Conservation (phyloP, 441 rosid genomes). For the Euphorbia celastroides region DNA sequence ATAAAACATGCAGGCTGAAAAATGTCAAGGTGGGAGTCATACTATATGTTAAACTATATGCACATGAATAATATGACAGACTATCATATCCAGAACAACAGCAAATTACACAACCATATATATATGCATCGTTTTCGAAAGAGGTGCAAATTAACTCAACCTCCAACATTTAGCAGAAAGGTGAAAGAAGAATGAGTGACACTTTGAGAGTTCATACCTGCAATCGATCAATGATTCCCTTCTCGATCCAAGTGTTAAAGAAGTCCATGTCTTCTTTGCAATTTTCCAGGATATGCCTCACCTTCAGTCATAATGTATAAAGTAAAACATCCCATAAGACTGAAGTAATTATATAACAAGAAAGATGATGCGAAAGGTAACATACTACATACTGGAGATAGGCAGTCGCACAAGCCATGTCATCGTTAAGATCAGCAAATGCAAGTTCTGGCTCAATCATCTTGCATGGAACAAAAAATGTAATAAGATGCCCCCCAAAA, state of each 20-base stretch:
- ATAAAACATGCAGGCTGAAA: constrained; percentile 19
- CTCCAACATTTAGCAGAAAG: constrained; percentile 5
- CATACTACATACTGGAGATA: constrained; percentile 99
- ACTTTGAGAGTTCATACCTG: constrained; percentile 52
- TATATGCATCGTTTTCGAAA: no score
- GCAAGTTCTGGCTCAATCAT: constrained; percentile 99
- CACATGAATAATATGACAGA: not conserved
- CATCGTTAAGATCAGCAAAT: constrained; percentile 89
- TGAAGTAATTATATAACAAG: constrained; percentile 23
- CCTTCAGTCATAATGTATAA: constrained; percentile 39
- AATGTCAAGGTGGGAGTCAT: constrained; percentile 16
- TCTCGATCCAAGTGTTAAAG: constrained; percentile 94
- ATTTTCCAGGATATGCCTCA: constrained; percentile 71
- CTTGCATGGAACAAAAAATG: constrained; percentile 29
- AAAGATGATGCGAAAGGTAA: constrained; percentile 47
- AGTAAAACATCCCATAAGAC: not conserved
- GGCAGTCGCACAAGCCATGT: constrained; percentile 98
- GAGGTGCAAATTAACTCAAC: not conserved
- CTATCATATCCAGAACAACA: not conserved
- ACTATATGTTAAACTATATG: not conserved
- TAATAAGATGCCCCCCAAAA: constrained; percentile 9
- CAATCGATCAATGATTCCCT: constrained; percentile 84
- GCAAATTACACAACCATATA: constrained; percentile 4
- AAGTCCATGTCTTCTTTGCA: constrained; percentile 99
- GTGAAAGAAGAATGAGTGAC: constrained; percentile 21